Evolutionary conservation across 495 filamentous ascomycete species (phyloP).

Genomic region (Copromyces sp.): DNA sequence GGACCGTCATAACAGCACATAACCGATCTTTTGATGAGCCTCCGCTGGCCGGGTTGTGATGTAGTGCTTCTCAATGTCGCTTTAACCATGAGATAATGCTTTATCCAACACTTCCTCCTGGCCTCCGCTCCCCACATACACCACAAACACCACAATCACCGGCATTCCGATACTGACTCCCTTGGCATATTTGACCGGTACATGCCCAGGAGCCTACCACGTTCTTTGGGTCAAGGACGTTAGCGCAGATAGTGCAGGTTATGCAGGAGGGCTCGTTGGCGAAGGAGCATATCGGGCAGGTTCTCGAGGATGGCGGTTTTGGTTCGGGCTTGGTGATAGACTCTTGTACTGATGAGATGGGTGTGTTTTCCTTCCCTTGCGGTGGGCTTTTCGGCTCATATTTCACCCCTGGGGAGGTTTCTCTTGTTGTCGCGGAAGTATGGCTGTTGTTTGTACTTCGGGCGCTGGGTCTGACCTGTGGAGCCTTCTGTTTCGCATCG

Average conservation of each 20-base stretch:
- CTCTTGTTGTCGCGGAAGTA: background rate
- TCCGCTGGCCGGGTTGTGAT: background rate
- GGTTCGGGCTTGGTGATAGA: background rate
- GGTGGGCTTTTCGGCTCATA: background rate
- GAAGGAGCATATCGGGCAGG: constrained; percentile 56
- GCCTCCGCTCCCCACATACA: constrained; percentile 45
- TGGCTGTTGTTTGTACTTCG: background rate
- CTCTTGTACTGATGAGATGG: background rate
- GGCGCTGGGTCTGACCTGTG: background rate
- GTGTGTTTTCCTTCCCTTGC: background rate
- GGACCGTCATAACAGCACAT: too few relatives aligned
- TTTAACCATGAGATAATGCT: background rate
- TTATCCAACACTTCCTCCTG: background rate
- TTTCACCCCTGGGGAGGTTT: background rate
- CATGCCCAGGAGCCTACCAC: constrained; percentile 51
- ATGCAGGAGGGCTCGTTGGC: constrained; percentile 38
- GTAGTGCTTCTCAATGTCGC: background rate
- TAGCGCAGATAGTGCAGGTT: constrained; percentile 53
- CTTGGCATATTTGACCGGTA: constrained; percentile 39
- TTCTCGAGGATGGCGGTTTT: background rate
- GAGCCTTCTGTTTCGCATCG: background rate
- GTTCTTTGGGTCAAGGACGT: constrained; percentile 47
- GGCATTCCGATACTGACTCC: constrained; percentile 50
- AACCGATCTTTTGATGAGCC: too few relatives aligned
- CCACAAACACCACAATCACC: constrained; percentile 56